Conservation (phyloP, 371 early-diverging fungal species). For the Mortierella sp. region DNA sequence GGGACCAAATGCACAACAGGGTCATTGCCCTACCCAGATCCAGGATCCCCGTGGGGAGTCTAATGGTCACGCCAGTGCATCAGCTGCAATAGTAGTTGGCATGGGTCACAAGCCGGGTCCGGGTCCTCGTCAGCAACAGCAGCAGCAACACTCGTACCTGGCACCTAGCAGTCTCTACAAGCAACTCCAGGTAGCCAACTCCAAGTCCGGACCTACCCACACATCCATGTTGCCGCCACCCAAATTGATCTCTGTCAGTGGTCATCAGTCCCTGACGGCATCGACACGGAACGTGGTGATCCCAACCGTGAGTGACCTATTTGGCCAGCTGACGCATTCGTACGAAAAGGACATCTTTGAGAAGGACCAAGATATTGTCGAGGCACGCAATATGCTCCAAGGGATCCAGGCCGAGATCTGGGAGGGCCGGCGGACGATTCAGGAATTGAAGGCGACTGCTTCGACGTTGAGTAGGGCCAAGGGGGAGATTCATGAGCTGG, state of each 20-base stretch:
- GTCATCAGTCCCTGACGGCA: background rate
- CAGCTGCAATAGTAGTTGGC: background rate
- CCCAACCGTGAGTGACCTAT: constrained; percentile 50
- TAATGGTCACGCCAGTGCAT: background rate
- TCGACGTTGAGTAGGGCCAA: constrained; percentile 26
- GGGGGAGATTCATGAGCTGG: constrained; percentile 36
- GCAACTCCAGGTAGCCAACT: constrained; percentile 38
- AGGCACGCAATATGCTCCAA: constrained; percentile 47
- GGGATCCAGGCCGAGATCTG: constrained; percentile 46
- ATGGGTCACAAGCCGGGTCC: background rate
- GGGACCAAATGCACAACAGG: background rate
- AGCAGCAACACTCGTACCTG: background rate
- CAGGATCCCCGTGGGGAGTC: background rate
- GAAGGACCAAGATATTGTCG: constrained; percentile 68
- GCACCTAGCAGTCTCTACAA: constrained; percentile 16
- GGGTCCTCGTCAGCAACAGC: background rate
- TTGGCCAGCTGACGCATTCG: constrained; percentile 52
- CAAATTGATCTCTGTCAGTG: background rate
- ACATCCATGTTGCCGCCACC: background rate
- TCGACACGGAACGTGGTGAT: constrained; percentile 32
- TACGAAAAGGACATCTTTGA: constrained; percentile 68
- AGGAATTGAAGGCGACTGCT: constrained; percentile 30
- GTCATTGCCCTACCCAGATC: background rate
- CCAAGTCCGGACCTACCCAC: constrained; percentile 1
- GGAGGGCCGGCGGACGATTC: constrained; percentile 44